Conservation (phyloP, 2,329 filamentous ascomycete species). For the Aspergillus sergii region DNA sequence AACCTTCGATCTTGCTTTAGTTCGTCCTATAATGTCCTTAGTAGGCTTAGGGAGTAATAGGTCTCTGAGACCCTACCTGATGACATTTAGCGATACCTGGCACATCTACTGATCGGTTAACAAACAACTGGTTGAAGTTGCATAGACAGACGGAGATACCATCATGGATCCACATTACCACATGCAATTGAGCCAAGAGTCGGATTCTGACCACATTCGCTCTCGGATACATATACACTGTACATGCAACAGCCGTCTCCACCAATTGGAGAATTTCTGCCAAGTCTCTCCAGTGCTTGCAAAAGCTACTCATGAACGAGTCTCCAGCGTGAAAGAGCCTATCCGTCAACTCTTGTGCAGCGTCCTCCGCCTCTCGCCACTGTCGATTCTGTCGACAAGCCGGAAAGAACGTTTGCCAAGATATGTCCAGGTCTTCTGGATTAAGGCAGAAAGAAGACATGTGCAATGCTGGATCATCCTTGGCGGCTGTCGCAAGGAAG, state of each 20-base stretch:
- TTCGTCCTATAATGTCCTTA: background rate
- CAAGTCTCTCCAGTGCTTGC: background rate
- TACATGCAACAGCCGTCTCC: background rate
- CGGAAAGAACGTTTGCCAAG: background rate
- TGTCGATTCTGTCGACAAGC: slow-evolving; percentile 2
- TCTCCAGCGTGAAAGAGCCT: background rate
- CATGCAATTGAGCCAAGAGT: background rate
- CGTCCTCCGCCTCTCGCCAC: background rate
- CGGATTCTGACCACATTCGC: background rate
- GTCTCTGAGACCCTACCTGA: background rate
- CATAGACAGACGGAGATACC: background rate
- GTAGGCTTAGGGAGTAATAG: background rate
- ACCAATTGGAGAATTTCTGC: background rate
- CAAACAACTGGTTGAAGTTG: too few species aligned
- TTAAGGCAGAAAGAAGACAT: background rate
- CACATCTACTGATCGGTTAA: background rate
- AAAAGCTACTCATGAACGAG: background rate
- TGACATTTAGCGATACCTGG: background rate
- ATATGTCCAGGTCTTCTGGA: background rate
- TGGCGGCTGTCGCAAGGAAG: background rate
- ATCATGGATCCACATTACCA: background rate
- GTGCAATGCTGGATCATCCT: background rate
- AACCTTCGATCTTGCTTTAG: background rate
- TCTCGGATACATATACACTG: background rate
- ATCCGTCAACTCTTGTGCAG: background rate